phyloP scores from a whole-genome alignment of 1,284 basidiomycete species.

The Cryptococcus hybrid region DNA sequence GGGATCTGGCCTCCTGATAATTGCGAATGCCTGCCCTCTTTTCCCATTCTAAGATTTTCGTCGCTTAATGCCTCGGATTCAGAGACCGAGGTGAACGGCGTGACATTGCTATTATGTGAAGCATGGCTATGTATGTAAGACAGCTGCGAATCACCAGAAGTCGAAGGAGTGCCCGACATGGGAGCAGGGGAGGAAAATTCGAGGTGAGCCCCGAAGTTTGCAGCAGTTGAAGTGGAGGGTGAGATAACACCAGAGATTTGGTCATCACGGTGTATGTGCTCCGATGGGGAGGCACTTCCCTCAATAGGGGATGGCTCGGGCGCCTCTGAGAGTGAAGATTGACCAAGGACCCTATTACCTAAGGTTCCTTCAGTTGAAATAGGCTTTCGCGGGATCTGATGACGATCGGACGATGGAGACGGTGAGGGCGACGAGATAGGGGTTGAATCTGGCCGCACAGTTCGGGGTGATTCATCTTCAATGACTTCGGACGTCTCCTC shows the following conservation, averaged over 20 bases:
- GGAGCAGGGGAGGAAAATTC: neutral
- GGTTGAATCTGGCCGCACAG: neutral
- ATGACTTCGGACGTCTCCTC: neutral
- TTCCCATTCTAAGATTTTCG: neutral
- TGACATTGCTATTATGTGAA: conserved; percentile 9
- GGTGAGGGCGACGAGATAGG: conserved; percentile 1
- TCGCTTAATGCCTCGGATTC: conserved; percentile 6
- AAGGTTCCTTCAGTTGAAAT: neutral
- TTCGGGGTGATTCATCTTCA: neutral
- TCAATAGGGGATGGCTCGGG: conserved; percentile 20
- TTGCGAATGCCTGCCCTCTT: neutral
- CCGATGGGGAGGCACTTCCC: no score
- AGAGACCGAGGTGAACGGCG: conserved; percentile 15
- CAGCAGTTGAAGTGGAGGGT: neutral
- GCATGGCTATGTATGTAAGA: conserved; percentile 10
- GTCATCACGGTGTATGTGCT: no score
- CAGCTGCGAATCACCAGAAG: conserved; percentile 10
- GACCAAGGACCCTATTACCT: neutral
- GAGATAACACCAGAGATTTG: no score
- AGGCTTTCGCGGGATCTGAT: neutral
- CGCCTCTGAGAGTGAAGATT: conserved; percentile 11
- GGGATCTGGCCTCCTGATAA: neutral
- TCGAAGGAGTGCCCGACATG: conserved; percentile 10
- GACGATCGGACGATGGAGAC: conserved; percentile 4
- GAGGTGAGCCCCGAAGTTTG: neutral